Percentiles rank a stretch among this genome's conserved stretches.
phyloP scores from a whole-genome alignment of 768 basidiomycete genomes.

The Rhizopogon roseolus region DNA sequence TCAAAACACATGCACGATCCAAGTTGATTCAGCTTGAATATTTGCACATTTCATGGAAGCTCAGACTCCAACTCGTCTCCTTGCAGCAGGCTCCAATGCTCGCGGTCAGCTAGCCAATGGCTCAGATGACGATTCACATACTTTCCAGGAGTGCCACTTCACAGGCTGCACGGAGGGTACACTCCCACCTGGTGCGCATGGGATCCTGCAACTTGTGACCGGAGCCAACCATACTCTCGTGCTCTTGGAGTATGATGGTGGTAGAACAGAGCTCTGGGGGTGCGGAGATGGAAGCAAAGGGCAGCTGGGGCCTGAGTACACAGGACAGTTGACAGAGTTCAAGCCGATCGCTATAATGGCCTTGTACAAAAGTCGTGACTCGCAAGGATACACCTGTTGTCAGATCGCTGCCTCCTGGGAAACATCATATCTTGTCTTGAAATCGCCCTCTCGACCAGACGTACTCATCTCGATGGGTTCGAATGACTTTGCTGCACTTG shows the following conservation, averaged over 20 bases:
- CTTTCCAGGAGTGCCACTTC: conserved; percentile 36
- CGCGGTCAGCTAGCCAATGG: conserved; percentile 42
- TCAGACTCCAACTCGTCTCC: conserved; percentile 13
- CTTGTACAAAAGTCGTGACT: conserved; percentile 24
- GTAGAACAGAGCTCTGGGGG: conserved; percentile 54
- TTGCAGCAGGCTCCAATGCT: conserved; percentile 46
- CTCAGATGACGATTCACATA: conserved; percentile 32
- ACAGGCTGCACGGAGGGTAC: conserved; percentile 9
- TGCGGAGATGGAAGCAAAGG: conserved; percentile 68
- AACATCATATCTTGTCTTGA: conserved; percentile 70
- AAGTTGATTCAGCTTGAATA: too few species aligned
- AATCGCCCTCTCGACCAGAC: conserved; percentile 37
- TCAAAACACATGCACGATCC: neutral
- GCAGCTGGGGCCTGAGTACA: conserved; percentile 58
- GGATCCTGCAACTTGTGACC: conserved; percentile 50
- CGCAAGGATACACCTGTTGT: conserved; percentile 40
- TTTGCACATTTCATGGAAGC: neutral
- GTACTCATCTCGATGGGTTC: conserved; percentile 75
- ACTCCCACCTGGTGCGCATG: conserved; percentile 18
- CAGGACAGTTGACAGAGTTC: conserved; percentile 31
- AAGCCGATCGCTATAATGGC: conserved; percentile 37
- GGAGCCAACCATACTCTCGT: conserved; percentile 81
- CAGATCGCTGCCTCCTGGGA: conserved; percentile 75
- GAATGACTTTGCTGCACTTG: conserved; percentile 82
- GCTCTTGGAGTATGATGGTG: conserved; percentile 41